phyloP scores from a whole-genome alignment of 2,329 filamentous ascomycete genomes.

The Fusarium dimerum region DNA sequence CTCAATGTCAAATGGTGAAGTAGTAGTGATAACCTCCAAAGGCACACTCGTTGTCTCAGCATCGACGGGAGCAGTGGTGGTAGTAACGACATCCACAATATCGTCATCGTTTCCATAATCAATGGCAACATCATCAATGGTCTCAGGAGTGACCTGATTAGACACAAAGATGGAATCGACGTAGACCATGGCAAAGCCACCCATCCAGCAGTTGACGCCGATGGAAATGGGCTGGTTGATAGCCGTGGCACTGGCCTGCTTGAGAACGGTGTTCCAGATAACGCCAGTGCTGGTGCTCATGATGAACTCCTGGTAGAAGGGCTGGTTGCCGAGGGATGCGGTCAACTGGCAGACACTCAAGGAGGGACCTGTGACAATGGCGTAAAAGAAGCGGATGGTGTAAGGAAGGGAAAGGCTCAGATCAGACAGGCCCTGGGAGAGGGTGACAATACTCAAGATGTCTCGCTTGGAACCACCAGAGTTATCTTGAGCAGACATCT shows the following conservation, averaged over 20 bases:
- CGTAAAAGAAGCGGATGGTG: conserved; percentile 22
- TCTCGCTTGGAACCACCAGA: background rate
- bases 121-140: conserved; percentile 12
- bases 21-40: background rate
- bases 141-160: conserved; percentile 21
- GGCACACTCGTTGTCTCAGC: background rate
- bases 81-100: background rate
- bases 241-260: background rate
- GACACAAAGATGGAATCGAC: conserved; percentile 23
- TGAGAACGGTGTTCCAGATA: conserved; percentile 4
- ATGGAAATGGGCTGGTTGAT: conserved; percentile 5
- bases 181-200: conserved; percentile 6
- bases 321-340: conserved; percentile 8
- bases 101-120: conserved; percentile 10
- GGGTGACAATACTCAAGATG: conserved; percentile 2
- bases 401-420: conserved; percentile 12
- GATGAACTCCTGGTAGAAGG: conserved; percentile 6
- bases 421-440: conserved; percentile 2
- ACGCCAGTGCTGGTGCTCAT: background rate
- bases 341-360: conserved; percentile 9
- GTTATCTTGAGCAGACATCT: conserved; percentile 5
- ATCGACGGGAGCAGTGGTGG: background rate
- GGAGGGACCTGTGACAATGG: conserved; percentile 1
- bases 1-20: background rate
- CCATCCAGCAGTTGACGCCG: conserved; percentile 6